phyloP scores from a whole-genome alignment of 2,329 filamentous ascomycete genomes.

The Verticillium tricorpus region DNA sequence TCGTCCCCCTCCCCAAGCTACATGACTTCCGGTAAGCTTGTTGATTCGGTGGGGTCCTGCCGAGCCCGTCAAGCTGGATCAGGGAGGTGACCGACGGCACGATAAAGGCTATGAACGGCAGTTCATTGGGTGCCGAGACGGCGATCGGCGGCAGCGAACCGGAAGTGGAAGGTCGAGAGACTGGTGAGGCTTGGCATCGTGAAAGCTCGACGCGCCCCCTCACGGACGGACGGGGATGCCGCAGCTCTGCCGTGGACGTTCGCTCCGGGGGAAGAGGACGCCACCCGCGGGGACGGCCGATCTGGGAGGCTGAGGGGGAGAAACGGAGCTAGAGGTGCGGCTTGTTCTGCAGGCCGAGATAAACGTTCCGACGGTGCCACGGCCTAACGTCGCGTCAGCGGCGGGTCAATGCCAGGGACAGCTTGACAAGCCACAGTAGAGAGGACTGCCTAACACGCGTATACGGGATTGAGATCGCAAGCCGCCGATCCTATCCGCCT shows the following conservation, averaged over 20 bases:
- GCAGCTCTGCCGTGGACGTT: not conserved
- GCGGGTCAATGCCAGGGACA: not conserved
- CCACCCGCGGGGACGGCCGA: not conserved
- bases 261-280: not conserved
- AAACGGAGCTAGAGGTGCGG: not conserved
- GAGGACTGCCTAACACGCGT: not conserved
- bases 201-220: not conserved
- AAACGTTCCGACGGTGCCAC: not conserved
- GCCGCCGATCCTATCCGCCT: too few relatives aligned
- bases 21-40: not conserved
- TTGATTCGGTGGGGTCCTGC: not conserved
- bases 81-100: not conserved
- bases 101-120: not conserved
- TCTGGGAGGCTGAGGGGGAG: not conserved
- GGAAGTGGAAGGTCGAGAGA: not conserved
- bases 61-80: not conserved
- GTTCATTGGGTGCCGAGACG: not conserved
- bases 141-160: not conserved
- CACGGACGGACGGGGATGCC: not conserved
- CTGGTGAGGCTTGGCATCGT: not conserved
- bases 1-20: not conserved
- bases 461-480: not conserved
- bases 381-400: not conserved
- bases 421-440: too few relatives aligned
- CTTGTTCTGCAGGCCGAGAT: not conserved